Evolutionary conservation across 2,329 filamentous ascomycete genomes (phyloP), one percentile per base, ranked within the genome.

Genomic region (Pseudogymnoascus sp.): DNA sequence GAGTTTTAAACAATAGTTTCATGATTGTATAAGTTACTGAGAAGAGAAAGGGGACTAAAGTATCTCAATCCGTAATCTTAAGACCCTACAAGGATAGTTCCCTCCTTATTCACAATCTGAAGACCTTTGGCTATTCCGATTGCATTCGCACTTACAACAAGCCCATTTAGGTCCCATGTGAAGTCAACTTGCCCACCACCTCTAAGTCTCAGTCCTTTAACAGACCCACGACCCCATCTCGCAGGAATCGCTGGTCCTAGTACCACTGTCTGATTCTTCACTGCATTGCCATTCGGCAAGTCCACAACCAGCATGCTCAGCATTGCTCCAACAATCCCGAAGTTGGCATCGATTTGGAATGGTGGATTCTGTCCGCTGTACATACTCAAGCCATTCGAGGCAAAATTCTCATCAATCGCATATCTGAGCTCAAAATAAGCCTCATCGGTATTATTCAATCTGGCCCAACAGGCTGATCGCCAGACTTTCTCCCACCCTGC

Each of bases 281-380:
- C 62, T 16, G 44, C 14, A 3, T 65, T 63, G 38, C 67, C 69
- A n/a, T 68, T 64, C 0, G 78, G 76, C 42, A 82, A 61, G 70
- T 84, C 79, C n/a, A 82, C 76, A 59, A 82, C 75, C 42, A 84
- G 69, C 80, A 84, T 80, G 64, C 76, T 74, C 62, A 84, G 64
- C 61, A 83, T 74, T 0, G 79, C 81, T 0, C 80, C 82, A 2
- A 74, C 75, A 21, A 78, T 70, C 1, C 82, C 83, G 65, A 82
- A 84, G 68, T 85, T 85, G 5, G 82, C 83, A 69, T 85, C 83
- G 63, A 85, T 84, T 73, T 85, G 83, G 66, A 85, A 85, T 1
- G 83, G 81, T 56, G 72, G 71, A 5, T 75, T 71, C 8, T 72
- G 69, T 0, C 75, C 80, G 7, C 67, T 72, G 67, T 84, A 85